Percentiles rank a stretch among this genome's conserved stretches.
Evolutionary conservation across 208 protist species (phyloP).

Genomic region (Leishmania braziliensis): DNA sequence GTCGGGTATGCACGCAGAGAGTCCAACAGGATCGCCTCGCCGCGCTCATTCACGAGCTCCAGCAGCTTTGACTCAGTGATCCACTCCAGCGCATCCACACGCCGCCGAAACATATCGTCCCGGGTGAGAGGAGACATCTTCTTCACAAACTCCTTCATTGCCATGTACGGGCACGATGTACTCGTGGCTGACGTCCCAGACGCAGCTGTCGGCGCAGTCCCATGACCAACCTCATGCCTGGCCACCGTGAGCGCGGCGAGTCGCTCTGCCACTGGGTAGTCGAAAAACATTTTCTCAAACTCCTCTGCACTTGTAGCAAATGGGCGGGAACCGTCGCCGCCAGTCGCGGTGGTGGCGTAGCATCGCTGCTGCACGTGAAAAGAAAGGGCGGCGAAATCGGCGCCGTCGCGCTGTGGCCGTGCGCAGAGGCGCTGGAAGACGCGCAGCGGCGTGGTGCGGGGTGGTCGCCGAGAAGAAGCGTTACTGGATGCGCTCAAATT

Average conservation of each 20-base stretch:
- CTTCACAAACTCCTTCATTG: conserved; percentile 60
- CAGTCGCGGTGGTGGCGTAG: not conserved
- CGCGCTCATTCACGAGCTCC: conserved; percentile 30
- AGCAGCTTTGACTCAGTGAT: conserved; percentile 39
- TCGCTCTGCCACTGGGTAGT: conserved; percentile 45
- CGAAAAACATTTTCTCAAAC: conserved; percentile 28
- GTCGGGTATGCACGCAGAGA: not conserved
- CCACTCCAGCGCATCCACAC: conserved; percentile 37
- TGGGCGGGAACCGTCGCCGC: not conserved
- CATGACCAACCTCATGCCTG: conserved; percentile 6
- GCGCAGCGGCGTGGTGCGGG: not conserved
- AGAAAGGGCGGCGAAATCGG: not conserved
- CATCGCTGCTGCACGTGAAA: conserved; percentile 10
- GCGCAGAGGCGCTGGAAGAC: conserved; percentile 3
- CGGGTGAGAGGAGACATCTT: conserved; percentile 43
- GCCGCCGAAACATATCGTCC: conserved; percentile 48
- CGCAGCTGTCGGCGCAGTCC: conserved; percentile 2
- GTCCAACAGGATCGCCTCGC: not conserved
- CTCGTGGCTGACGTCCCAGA: not conserved
- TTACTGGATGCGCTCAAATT: not conserved
- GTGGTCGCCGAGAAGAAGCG: not conserved
- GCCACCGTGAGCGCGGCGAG: conserved; percentile 52
- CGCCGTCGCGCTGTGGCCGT: not conserved
- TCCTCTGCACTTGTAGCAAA: conserved; percentile 6
- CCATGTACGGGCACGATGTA: conserved; percentile 19